These are phyloP conservation scores for Lentinula sp. DNA, from an alignment of 768 basidiomycete species.

Conservation along the genomic window DNA sequence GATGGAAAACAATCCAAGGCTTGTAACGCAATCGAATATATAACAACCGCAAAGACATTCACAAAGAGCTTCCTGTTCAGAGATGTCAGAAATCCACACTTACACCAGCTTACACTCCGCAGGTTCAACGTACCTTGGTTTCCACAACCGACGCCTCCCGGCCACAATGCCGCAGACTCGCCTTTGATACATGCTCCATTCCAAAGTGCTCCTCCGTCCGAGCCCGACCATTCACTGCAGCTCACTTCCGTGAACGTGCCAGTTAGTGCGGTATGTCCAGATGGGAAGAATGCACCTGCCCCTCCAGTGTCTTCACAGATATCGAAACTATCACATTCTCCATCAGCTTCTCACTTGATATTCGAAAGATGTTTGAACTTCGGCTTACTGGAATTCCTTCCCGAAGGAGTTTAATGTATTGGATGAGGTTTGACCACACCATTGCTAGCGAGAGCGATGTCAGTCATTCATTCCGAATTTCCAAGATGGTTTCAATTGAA, in stretches of 20 bases:
- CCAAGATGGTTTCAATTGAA: not conserved
- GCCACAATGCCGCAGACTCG: slow-evolving; percentile 48
- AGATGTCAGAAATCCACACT: not conserved
- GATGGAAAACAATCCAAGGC: no score
- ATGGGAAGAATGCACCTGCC: slow-evolving; percentile 47
- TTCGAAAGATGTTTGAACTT: not conserved
- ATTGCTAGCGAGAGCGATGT: slow-evolving; percentile 23
- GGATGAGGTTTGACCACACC: slow-evolving; percentile 46
- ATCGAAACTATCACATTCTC: slow-evolving; percentile 39
- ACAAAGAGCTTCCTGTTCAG: not conserved
- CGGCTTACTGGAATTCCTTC: slow-evolving; percentile 42
- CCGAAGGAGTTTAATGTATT: slow-evolving; percentile 36
- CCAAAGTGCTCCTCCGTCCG: slow-evolving; percentile 39
- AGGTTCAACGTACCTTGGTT: slow-evolving; percentile 37
- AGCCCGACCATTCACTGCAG: slow-evolving; percentile 52
- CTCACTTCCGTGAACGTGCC: slow-evolving; percentile 52
- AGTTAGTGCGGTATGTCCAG: slow-evolving; percentile 47
- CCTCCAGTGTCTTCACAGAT: slow-evolving; percentile 57
- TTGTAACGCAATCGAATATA: no score
- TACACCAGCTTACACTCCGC: no score
- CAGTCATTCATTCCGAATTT: not conserved
- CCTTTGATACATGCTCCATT: slow-evolving; percentile 47
- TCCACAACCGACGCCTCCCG: slow-evolving; percentile 38
- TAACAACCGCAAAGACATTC: not conserved
- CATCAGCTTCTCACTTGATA: not conserved